These are phyloP conservation scores for Boletus reticulatus DNA, from an alignment of 768 basidiomycete genomes.

Conservation along the genomic window DNA sequence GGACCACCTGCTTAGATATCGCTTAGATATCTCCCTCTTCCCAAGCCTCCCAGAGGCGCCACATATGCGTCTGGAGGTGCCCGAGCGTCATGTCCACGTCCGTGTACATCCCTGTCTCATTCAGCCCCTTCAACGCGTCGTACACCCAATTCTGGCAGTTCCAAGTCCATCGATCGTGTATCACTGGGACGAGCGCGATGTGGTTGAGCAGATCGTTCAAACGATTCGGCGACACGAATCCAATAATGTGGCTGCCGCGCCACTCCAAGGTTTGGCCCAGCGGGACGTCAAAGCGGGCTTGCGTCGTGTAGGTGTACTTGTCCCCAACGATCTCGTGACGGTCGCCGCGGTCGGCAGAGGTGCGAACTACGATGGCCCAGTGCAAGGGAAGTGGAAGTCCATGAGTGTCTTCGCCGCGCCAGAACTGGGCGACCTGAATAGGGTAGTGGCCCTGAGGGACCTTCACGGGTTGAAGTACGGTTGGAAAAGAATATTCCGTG, in stretches of 20 bases:
- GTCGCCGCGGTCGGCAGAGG: slow-evolving; percentile 15
- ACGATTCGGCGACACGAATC: slow-evolving; percentile 14
- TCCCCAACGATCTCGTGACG: slow-evolving; percentile 25
- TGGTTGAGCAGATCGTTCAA: slow-evolving; percentile 8
- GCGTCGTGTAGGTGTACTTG: slow-evolving; percentile 15
- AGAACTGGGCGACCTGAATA: slow-evolving; percentile 28
- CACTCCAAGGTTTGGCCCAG: slow-evolving; percentile 7
- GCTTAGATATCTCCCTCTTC: slow-evolving; percentile 24
- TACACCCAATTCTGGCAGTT: slow-evolving; percentile 30
- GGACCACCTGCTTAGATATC: slow-evolving; percentile 15
- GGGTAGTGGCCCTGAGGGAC: slow-evolving; percentile 19
- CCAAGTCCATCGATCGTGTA: slow-evolving; percentile 19
- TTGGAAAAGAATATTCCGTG: slow-evolving; percentile 1
- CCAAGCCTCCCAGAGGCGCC: slow-evolving; percentile 28
- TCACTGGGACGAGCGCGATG: slow-evolving; percentile 17
- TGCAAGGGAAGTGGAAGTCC: slow-evolving; percentile 18
- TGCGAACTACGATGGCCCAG: slow-evolving; percentile 29
- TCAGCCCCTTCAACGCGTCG: slow-evolving; percentile 17
- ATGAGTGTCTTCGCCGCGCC: slow-evolving; percentile 20
- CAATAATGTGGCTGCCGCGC: slow-evolving; percentile 23
- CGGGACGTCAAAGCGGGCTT: slow-evolving; percentile 9
- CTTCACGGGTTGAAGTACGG: slow-evolving; percentile 13
- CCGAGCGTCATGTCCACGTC: slow-evolving; percentile 13
- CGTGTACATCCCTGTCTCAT: slow-evolving; percentile 10
- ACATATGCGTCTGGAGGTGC: slow-evolving; percentile 25